Evolutionary conservation across 1,139 yeast species (phyloP), one percentile per base, ranked within the genome.

Genomic region (Kurtzmaniella quercitrusa): DNA sequence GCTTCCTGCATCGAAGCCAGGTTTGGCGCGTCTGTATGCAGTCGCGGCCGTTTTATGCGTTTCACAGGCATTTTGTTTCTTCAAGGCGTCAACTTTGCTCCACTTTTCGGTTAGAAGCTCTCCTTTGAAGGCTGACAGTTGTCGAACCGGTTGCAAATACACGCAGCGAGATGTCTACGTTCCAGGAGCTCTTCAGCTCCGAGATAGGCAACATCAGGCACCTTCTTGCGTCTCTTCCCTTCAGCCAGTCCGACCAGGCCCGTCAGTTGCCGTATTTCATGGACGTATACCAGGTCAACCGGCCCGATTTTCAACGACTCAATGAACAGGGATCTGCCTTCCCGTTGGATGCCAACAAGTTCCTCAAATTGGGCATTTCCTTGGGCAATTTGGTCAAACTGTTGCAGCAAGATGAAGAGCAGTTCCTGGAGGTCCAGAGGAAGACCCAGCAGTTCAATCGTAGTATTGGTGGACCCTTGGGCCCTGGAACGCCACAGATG

Each of bases 321-420:
- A 56, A 59, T 29, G 57, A 50, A 31, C 51, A 49, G 14, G 37
- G 39, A 16, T 45, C 47, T 7, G 57, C 55, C 43, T 63, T 65
- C 48, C 73, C 73, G 19, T 60, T 72, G 9, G 70, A 72, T 44
- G 56, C 68, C 38, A 65, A 55, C 50, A 70, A 70, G 49, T 57
- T 73, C 34, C 55, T 73, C 39, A 73, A 73, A 51, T 54, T 73
- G 36, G 73, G 75, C 9, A 71, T 73, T 21, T 70, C 75, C 34
- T 58, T 73, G 25, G 78, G 78, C 0, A 71, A 70, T 51, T 56
- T 72, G 41, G 51, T 72, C 37, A 70, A 68, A 47, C 57, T 73
- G 12, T 58, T 65, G 37, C 66, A 67, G 44, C 47, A 57, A 24
- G 77, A 72, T 46, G 70, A 69, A 48, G 73, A 68, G 34, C 50